A percentile compares a stretch with the other conserved stretches of the same genome.
Conservation (phyloP, 2,329 filamentous ascomycete genomes). For the Penicillium italicum region DNA sequence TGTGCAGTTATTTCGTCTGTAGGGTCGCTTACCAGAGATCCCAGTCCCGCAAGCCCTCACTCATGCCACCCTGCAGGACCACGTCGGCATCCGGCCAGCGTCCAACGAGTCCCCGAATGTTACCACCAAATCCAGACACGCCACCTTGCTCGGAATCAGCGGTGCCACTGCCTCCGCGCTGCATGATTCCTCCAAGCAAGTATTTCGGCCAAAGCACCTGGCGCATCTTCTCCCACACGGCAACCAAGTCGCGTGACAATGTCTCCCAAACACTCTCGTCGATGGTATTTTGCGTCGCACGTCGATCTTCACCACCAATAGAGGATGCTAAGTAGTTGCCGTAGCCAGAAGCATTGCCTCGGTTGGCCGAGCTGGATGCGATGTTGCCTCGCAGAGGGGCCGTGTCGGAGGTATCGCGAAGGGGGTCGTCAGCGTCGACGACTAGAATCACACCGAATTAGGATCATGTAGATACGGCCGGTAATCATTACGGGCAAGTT, state of each 20-base stretch:
- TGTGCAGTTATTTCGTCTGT: background rate
- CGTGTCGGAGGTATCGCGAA: slow-evolving; percentile 65
- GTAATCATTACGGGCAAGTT: background rate
- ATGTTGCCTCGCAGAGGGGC: slow-evolving; percentile 84
- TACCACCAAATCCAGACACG: slow-evolving; percentile 45
- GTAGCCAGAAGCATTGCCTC: slow-evolving; percentile 56
- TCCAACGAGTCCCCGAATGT: slow-evolving; percentile 55
- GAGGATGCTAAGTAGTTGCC: slow-evolving; percentile 81
- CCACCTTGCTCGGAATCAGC: slow-evolving; percentile 58
- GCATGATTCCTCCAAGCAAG: slow-evolving; percentile 67
- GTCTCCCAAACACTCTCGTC: slow-evolving; percentile 98
- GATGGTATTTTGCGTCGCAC: slow-evolving; percentile 86
- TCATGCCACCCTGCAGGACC: slow-evolving; percentile 70
- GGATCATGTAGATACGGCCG: background rate
- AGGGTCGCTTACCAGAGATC: slow-evolving; percentile 68
- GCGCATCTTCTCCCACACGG: slow-evolving; percentile 96
- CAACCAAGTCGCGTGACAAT: slow-evolving; percentile 83
- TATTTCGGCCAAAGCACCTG: slow-evolving; percentile 97
- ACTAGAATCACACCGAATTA: slow-evolving; percentile 47
- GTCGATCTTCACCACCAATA: slow-evolving; percentile 88
- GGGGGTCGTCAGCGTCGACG: slow-evolving; percentile 87
- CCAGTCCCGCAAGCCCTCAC: slow-evolving; percentile 88
- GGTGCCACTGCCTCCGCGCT: slow-evolving; percentile 52
- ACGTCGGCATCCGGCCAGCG: slow-evolving; percentile 66
- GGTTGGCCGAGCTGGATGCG: slow-evolving; percentile 51